A percentile compares a stretch with the other conserved stretches of the same genome.
Evolutionary conservation across 345 rosid species (phyloP).

Genomic region (Isatis tinctoria): DNA sequence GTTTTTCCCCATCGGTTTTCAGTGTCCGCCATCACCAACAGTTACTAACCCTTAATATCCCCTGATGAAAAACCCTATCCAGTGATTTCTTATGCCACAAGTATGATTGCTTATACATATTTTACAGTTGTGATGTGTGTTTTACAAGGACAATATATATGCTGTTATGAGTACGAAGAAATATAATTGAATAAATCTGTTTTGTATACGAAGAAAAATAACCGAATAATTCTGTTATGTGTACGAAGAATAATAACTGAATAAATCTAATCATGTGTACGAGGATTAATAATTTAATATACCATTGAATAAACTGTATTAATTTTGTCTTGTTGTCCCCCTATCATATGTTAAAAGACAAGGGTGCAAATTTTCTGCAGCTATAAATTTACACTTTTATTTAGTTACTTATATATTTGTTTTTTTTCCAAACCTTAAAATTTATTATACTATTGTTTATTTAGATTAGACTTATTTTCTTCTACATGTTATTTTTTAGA

Average conservation of each 20-base stretch:
- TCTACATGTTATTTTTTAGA: too few species aligned
- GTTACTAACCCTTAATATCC: not conserved
- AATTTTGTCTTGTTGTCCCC: not conserved
- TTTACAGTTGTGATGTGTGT: not conserved
- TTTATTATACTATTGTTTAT: too few species aligned
- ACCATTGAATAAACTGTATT: not conserved
- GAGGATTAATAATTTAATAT: not conserved
- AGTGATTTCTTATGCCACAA: not conserved
- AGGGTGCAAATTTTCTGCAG: not conserved
- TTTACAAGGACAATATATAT: not conserved
- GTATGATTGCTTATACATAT: not conserved
- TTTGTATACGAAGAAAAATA: not conserved
- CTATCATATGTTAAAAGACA: not conserved
- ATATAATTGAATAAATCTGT: not conserved
- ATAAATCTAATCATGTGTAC: not conserved
- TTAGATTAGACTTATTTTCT: too few species aligned
- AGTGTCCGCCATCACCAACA: slow-evolving; percentile 23
- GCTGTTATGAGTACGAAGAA: not conserved
- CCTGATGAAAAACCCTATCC: not conserved
- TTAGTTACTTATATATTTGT: too few species aligned
- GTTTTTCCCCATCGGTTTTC: slow-evolving; percentile 27
- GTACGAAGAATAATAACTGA: not conserved
- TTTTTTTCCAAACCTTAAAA: too few species aligned
- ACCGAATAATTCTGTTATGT: too few species aligned
- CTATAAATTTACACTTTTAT: too few species aligned